phyloP scores from a whole-genome alignment of 495 filamentous ascomycete genomes.

The Xylaria telfairii region DNA sequence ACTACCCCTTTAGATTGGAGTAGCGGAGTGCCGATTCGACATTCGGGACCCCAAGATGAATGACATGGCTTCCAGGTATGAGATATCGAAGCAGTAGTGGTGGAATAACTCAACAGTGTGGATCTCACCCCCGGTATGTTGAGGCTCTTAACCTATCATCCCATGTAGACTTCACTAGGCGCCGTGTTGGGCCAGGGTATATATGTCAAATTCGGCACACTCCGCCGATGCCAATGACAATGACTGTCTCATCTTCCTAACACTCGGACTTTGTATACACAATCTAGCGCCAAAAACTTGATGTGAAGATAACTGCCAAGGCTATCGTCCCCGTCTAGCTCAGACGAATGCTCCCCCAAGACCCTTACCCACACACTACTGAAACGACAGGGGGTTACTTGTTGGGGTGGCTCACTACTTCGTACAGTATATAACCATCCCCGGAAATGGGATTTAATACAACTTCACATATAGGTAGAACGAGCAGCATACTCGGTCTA shows the following conservation, averaged over 20 bases:
- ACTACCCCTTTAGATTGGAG: constrained; percentile 9
- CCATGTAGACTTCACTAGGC: not conserved
- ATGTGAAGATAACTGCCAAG: constrained; percentile 7
- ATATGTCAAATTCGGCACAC: not conserved
- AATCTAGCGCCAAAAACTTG: not conserved
- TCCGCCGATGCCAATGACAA: not conserved
- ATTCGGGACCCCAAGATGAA: too few relatives aligned
- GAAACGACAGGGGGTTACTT: constrained; percentile 22
- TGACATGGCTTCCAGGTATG: not conserved
- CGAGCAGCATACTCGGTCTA: not conserved
- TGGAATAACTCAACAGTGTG: not conserved
- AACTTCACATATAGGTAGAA: not conserved
- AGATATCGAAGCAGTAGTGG: not conserved
- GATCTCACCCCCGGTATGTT: not conserved
- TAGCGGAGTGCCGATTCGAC: not conserved
- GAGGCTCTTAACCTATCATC: not conserved
- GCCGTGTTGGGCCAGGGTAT: not conserved
- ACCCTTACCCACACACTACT: constrained; percentile 17
- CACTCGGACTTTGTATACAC: not conserved
- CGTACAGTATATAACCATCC: too few relatives aligned
- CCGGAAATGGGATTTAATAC: not conserved
- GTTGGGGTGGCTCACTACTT: not conserved
- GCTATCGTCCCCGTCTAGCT: not conserved
- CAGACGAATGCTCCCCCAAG: constrained; percentile 1
- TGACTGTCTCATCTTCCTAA: constrained; percentile 1